These are phyloP conservation scores for Russula ochroleuca DNA, from an alignment of 768 basidiomycete genomes.

Conservation along the genomic window DNA sequence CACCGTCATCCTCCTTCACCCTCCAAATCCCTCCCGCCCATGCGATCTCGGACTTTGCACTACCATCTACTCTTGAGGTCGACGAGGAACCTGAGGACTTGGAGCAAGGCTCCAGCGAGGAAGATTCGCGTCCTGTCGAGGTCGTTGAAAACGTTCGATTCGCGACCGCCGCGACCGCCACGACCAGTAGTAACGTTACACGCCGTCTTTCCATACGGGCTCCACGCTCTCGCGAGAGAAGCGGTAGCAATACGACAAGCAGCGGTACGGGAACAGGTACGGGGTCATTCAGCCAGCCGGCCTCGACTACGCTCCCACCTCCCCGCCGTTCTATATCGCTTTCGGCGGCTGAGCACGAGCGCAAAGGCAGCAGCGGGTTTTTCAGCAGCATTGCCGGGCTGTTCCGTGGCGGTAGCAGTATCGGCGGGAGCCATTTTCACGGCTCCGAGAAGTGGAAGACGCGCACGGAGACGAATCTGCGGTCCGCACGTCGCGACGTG, in stretches of 20 bases:
- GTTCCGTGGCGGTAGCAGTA: constrained; percentile 14
- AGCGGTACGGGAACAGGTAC: constrained; percentile 24
- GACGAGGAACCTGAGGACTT: constrained; percentile 28
- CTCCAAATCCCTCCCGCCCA: constrained; percentile 51
- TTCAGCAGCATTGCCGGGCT: constrained; percentile 25
- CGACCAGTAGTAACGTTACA: not conserved
- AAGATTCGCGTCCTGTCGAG: constrained; percentile 22
- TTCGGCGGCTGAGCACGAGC: constrained; percentile 11
- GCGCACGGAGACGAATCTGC: constrained; percentile 38
- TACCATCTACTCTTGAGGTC: constrained; percentile 34
- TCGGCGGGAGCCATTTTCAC: not conserved
- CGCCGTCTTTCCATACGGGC: constrained; percentile 11
- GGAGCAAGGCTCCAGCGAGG: constrained; percentile 20
- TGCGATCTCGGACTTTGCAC: constrained; percentile 40
- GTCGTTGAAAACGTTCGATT: constrained; percentile 27
- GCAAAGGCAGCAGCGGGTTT: constrained; percentile 21
- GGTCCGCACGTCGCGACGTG: constrained; percentile 26
- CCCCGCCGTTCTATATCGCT: not conserved
- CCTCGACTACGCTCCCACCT: constrained; percentile 13
- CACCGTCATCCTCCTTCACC: constrained; percentile 25
- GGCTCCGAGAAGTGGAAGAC: constrained; percentile 35
- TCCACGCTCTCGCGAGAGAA: constrained; percentile 6
- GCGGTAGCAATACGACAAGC: constrained; percentile 21
- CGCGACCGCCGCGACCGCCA: not conserved
- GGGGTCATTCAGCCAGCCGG: constrained; percentile 23